phyloP scores from a whole-genome alignment of 2,329 filamentous ascomycete species.

The Trichophaea hybrida region DNA sequence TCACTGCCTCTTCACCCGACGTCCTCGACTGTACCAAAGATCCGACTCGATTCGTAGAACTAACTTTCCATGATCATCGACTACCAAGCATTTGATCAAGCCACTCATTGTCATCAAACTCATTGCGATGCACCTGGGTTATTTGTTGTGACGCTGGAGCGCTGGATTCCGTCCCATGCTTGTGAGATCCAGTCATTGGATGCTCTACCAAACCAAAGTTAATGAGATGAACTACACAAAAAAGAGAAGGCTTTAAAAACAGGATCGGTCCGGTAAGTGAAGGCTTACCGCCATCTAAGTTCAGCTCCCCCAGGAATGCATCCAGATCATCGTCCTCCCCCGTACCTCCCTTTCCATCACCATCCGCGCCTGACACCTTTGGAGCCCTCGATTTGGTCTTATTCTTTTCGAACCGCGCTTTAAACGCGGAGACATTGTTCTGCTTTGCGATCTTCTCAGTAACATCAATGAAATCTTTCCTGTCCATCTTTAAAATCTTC shows the following conservation, averaged over 20 bases:
- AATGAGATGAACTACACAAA: too few relatives aligned
- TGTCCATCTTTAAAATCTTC: slow-evolving; percentile 23
- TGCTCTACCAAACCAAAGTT: too few relatives aligned
- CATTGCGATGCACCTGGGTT: slow-evolving; percentile 1
- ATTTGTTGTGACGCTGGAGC: neutral
- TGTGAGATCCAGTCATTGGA: neutral
- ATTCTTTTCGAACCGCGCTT: slow-evolving; percentile 24
- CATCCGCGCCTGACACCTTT: slow-evolving; percentile 4
- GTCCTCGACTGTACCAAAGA: too few relatives aligned
- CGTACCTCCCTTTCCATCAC: slow-evolving; percentile 2
- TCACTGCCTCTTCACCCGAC: too few relatives aligned
- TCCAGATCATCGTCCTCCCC: slow-evolving; percentile 24
- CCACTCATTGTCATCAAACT: slow-evolving; percentile 26
- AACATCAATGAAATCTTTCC: slow-evolving; percentile 26
- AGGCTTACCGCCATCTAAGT: slow-evolving; percentile 9
- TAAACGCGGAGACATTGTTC: slow-evolving; percentile 26
- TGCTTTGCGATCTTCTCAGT: slow-evolving; percentile 27
- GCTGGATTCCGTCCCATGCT: neutral
- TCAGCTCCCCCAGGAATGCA: slow-evolving; percentile 26
- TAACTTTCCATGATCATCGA: slow-evolving; percentile 12
- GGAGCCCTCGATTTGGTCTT: slow-evolving; percentile 10
- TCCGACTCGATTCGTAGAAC: too few relatives aligned
- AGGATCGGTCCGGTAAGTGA: neutral
- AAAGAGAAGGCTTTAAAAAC: too few relatives aligned
- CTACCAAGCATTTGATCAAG: slow-evolving; percentile 26